A percentile compares a stretch with the other conserved stretches of the same genome.
Conservation (phyloP, 78 protist species). For the Diacronema lutheri region DNA sequence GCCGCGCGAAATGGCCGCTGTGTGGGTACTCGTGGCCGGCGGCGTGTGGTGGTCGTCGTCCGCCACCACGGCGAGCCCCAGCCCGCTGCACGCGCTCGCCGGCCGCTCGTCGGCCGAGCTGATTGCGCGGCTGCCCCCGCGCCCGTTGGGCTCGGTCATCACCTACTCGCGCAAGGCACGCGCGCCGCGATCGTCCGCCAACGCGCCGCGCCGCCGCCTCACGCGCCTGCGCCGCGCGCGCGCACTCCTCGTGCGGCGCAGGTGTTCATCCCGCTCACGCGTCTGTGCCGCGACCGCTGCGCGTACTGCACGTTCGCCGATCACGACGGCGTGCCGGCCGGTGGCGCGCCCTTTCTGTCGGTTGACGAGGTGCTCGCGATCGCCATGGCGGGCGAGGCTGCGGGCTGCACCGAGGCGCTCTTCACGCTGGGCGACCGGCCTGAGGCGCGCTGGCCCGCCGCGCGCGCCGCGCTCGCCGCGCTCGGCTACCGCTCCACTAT, state of each 20-base stretch:
- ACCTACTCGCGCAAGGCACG: slow-evolving; percentile 21
- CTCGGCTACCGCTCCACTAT: background rate
- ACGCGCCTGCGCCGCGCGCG: too few species aligned
- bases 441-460: slow-evolving; percentile 5
- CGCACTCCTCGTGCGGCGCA: too few species aligned
- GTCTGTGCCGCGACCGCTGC: background rate
- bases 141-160: too few species aligned
- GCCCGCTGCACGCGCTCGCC: too few species aligned
- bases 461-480: background rate
- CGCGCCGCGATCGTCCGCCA: too few species aligned
- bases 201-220: too few species aligned
- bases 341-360: background rate
- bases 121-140: too few species aligned
- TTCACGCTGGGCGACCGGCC: slow-evolving; percentile 30
- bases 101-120: too few species aligned
- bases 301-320: slow-evolving; percentile 1
- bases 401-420: slow-evolving; percentile 15
- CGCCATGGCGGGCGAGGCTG: background rate
- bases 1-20: too few species aligned
- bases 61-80: too few species aligned
- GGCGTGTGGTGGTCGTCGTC: too few species aligned
- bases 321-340: background rate
- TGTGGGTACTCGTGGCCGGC: too few species aligned
- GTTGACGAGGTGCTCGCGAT: background rate
- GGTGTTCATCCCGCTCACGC: slow-evolving; percentile 23